A percentile compares a stretch with the other conserved stretches of the same genome.
These are phyloP conservation scores for Hawksworthiomyces lignivorus DNA, from an alignment of 2,329 filamentous ascomycete species.

Conservation along the genomic window DNA sequence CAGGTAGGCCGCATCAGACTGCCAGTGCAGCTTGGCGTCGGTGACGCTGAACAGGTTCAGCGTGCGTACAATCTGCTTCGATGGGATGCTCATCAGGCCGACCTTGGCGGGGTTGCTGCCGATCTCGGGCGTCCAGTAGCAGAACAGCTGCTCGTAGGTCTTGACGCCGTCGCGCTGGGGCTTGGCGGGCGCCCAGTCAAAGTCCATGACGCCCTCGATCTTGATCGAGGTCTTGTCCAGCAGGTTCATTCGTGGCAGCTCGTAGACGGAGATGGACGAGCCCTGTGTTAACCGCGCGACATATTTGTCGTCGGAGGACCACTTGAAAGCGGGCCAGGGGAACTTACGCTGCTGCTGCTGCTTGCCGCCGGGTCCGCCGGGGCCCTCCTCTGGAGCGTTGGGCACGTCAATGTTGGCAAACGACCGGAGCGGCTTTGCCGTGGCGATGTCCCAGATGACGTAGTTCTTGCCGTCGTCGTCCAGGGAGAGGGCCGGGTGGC, in stretches of 20 bases:
- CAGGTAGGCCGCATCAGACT: conserved; percentile 86
- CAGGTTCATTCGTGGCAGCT: conserved; percentile 80
- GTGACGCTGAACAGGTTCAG: conserved; percentile 97
- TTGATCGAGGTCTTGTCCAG: conserved; percentile 89
- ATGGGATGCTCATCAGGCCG: conserved; percentile 89
- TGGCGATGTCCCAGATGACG: conserved; percentile 94
- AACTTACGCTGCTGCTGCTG: conserved; percentile 74
- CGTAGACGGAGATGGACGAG: conserved; percentile 92
- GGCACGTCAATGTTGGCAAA: conserved; percentile 85
- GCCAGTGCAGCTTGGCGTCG: conserved; percentile 98
- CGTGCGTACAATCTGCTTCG: conserved; percentile 87
- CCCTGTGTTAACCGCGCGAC: conserved; percentile 85
- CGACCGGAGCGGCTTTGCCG: conserved; percentile 80
- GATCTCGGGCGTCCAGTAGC: conserved; percentile 98
- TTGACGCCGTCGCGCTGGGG: conserved; percentile 78
- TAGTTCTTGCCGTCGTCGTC: conserved; percentile 99
- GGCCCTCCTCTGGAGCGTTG: conserved; percentile 49
- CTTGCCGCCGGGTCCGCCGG: conserved; percentile 17
- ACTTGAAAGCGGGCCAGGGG: conserved; percentile 98
- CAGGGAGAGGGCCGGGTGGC: conserved; percentile 72
- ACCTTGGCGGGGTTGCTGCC: conserved; percentile 98
- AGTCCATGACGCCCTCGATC: conserved; percentile 93
- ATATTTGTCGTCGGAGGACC: conserved; percentile 96
- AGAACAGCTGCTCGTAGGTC: conserved; percentile 90
- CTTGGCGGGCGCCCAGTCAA: conserved; percentile 90